Evolutionary conservation across 2,329 filamentous ascomycete species (phyloP), one percentile per base, ranked within the genome.

Genomic region (Lojkania enalia): DNA sequence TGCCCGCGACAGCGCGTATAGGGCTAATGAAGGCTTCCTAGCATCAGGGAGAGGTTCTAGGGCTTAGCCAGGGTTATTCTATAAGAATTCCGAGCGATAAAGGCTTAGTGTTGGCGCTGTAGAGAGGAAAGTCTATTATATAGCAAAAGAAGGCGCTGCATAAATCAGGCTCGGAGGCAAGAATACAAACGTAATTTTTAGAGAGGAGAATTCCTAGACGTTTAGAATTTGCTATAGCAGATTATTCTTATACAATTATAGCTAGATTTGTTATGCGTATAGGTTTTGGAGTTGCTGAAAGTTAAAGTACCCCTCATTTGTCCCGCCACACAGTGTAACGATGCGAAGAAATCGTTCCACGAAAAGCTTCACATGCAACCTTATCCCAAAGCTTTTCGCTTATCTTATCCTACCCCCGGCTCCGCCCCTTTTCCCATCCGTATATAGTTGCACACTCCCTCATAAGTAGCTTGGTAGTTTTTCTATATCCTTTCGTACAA

Each of bases 201-300:
- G 30, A 7, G 30, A 33, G 16, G 30, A 11, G 16, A 7, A 33
- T 7, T 11, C 9, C 9, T 33, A 33, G 30, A 33, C 15, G 16
- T 33, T 33, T 16, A 33, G 15, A 16, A 16, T 11, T 33, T 11
- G 30, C 30, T 33, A 33, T 33, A 33, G 30, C 15, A 33, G 15
- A 16, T 33, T 33, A 11, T 33, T 33, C 30, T 33, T 33, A 33
- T 33, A 33, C 9, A 33, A 33, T 33, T 16, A 33, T 33, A 33
- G 30, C 30, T 9, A 33, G 9, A 33, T 33, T 33, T 27, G n/a
- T 27, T 27, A 27, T 27, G 25, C 25, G 25, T 27, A 27, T 12
- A 12, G 31, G 7, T 15, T 33, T 33, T n/a, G n/a, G n/a, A n/a
- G n/a, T n/a, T n/a, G n/a, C n/a, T n/a, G n/a, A n/a, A n/a, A n/a